Evolutionary conservation across 352 stramenopile genomes (phyloP), one percentile per base, ranked within the genome.

Genomic region (Globisporangium acanthophoron): DNA sequence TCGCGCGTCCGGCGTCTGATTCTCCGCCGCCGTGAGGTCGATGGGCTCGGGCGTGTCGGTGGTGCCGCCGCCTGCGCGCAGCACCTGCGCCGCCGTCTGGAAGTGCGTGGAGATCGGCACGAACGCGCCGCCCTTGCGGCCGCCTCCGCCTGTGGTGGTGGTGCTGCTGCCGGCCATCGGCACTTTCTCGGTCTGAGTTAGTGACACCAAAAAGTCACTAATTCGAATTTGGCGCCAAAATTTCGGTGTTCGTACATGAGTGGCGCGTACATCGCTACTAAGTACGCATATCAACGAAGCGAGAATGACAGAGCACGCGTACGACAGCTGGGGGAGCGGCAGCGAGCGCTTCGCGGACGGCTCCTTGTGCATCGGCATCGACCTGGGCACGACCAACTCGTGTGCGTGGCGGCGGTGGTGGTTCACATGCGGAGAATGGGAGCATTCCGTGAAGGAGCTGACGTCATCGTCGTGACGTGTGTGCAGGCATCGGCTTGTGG

Each of bases 381-480:
- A 99, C 84, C 84, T 99, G 58, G 98, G 98, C 70, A 99, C 98
- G 9, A 99, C 98, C 27, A 99, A 99, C 82, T 99, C 96, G 18
- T 99, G 97, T 92, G 66, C 66, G 67, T 44, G 5, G 24, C 24
- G 24, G 24, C 24, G 24, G 24, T 27, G 24, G 24, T 27, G 24
- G 24, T 27, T 27, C 24, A 27, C 24, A 27, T 27, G 24, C 24
- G 24, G 24, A 27, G 24, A 27, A 27, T 27, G 1, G 24, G 24
- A 27, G 24, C 24, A 27, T 27, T 27, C 24, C 24, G 24, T 27
- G 24, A 27, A 27, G 24, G 24, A 27, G 24, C 48, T 53, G 1
- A 18, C 18, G 46, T 5, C 11, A 27, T 4, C 13, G 3, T 15
- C 27, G 29, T 40, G 18, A 7, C 33, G 1, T 3, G 1, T 44